These are phyloP conservation scores for Elaphomyces granulatus DNA, from an alignment of 495 filamentous ascomycete species.

Conservation along the genomic window DNA sequence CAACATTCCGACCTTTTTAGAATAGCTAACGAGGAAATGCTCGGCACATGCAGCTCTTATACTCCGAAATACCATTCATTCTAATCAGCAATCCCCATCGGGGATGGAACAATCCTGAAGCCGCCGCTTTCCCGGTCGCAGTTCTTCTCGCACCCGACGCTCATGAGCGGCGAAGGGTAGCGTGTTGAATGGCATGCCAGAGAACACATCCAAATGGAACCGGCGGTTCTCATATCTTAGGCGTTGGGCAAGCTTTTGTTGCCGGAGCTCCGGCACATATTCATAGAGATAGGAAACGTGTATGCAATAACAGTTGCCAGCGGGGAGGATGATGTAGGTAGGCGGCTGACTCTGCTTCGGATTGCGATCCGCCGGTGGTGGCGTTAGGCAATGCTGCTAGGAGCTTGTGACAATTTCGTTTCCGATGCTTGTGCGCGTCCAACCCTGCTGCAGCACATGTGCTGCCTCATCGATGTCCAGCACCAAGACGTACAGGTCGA, in stretches of 20 bases:
- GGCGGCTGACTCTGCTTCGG: too few species aligned
- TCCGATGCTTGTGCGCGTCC: too few species aligned
- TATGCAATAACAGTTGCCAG: too few species aligned
- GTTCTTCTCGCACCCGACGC: constrained; percentile 5
- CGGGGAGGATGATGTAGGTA: too few species aligned
- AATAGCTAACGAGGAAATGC: too few species aligned
- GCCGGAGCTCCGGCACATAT: constrained; percentile 1
- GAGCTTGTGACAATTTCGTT: too few species aligned
- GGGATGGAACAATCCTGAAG: constrained; percentile 6
- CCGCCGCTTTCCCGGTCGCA: constrained; percentile 4
- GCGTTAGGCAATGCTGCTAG: too few species aligned
- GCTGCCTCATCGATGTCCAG: constrained; percentile 10
- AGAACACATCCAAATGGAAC: constrained; percentile 7
- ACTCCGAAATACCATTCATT: too few species aligned
- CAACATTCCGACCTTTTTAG: too few species aligned
- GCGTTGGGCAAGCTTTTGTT: constrained; percentile 4
- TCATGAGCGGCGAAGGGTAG: constrained; percentile 1
- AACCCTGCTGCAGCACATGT: constrained; percentile 4
- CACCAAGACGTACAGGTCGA: constrained; percentile 17
- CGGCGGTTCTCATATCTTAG: constrained; percentile 6
- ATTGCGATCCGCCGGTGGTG: too few species aligned
- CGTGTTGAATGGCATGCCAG: constrained; percentile 4
- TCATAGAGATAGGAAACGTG: constrained; percentile 8
- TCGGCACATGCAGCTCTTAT: too few species aligned
- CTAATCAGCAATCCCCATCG: too few species aligned